Base-by-base conservation (phyloP, 345 rosid species). In the Physaria fendleri region DNA sequence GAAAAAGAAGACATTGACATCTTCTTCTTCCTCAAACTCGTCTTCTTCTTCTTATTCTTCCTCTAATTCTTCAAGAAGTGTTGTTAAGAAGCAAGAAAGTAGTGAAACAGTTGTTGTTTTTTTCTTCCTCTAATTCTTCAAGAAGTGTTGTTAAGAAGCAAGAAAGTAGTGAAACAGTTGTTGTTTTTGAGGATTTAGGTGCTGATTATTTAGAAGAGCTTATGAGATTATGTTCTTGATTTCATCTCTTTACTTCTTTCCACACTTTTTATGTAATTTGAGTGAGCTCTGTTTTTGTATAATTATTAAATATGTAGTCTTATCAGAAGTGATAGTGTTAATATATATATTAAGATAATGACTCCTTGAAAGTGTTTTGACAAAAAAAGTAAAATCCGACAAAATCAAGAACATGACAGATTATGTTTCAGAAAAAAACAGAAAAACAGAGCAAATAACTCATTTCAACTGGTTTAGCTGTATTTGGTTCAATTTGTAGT, bases 151-250 rank as follows among this genome's bases (percentile, higher is more conserved):
- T n/a, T n/a, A n/a, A n/a, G n/a, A n/a, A n/a, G n/a, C 69, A 63
- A 56, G 74, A 70, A 53, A 71, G 62, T 71, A 8, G 18, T 13
- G 25, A 56, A 52, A 38, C 45, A 65, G 13, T 77, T 68, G 62
- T 85, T 56, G 82, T 85, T 40, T 29, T 85, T 15, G 85, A 85
- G 48, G 94, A 85, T 69, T 69, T 85, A 21, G 94, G 94, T 35
- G 72, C 84, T 13, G 90, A 83, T 0, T 85, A 75, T 71, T 73
- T 85, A 29, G 94, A 85, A 41, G 81, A 83, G 66, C 84, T 85
- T 48, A 71, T 85, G 72, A 79, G 79, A 49, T 79, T 69, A 17
- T 81, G 81, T 63, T 64, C n/a, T n/a, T n/a, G n/a, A n/a, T n/a
- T n/a, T n/a, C n/a, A n/a, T n/a, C n/a, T n/a, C n/a, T n/a, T n/a